Base-by-base conservation (phyloP, 768 basidiomycete genomes). In the Trametopsis cervina region DNA sequence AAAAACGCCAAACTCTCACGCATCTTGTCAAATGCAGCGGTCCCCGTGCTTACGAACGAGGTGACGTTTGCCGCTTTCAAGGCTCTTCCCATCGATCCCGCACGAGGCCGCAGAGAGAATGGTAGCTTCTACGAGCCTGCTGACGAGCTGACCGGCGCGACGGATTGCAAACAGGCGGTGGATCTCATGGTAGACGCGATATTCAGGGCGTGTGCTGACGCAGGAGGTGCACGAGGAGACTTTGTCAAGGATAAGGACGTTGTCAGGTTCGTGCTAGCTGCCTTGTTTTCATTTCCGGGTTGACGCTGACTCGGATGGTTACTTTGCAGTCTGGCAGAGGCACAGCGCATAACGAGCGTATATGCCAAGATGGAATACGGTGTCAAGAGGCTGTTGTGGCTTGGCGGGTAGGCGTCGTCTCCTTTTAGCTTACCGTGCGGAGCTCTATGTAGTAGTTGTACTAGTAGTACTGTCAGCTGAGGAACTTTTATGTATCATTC, bases 351-450 rank as follows among this genome's bases (percentile, higher is more conserved):
- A 71, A 96, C 90, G 2, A 88, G 82, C 52, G 72, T 94, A 55
- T 87, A 89, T 63, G 80, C 91, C 12, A 91, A 92, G 68, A 85
- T 95, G 80, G 93, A 96, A 60, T 91, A 95, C 63, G 89, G 89
- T 0, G 74, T 96, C 43, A 97, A 94, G 73, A 73, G 91, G 54
- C 68, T 95, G 61, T 66, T 95, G 50, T 95, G 92, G 92, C 66
- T 95, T 41, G 88, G 89, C 42, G 76, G 84, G 54, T 89, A 52
- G 27, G 17, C 7, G 10, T 15, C 20, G 4, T n/a, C n/a, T n/a
- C n/a, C n/a, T n/a, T n/a, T n/a, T n/a, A n/a, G 10, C 11, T n/a
- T 10, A 11, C 33, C 33, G 33, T n/a, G 10, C 10, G n/a, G 11
- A 36, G 10, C n/a, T 11, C n/a, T 36, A 10, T 36, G n/a, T 36